A percentile compares a stretch with the other conserved stretches of the same genome.
phyloP scores from a whole-genome alignment of 1,284 basidiomycete genomes.

The Trichosporon sp. region DNA sequence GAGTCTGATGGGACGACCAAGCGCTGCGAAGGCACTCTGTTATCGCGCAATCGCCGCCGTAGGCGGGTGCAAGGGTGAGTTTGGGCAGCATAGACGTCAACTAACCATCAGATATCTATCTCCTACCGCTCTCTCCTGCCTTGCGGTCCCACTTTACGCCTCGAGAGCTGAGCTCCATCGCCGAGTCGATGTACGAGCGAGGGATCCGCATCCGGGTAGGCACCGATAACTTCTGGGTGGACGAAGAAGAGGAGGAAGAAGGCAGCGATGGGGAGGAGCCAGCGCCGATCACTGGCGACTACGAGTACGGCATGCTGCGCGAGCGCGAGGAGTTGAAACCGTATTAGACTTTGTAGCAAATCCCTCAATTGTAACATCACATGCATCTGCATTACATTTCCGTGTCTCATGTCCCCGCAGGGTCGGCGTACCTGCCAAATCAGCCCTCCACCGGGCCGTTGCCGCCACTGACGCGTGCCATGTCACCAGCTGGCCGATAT shows the following conservation, averaged over 20 bases:
- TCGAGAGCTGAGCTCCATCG: slow-evolving; percentile 69
- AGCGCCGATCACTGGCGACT: slow-evolving; percentile 30
- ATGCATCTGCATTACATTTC: slow-evolving; percentile 1
- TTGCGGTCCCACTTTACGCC: slow-evolving; percentile 69
- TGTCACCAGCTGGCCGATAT: not conserved
- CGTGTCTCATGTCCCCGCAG: not conserved
- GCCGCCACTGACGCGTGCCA: slow-evolving; percentile 17
- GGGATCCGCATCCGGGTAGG: slow-evolving; percentile 71
- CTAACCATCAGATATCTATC: slow-evolving; percentile 69
- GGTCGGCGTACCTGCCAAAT: not conserved
- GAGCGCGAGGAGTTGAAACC: slow-evolving; percentile 48
- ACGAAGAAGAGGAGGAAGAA: slow-evolving; percentile 46
- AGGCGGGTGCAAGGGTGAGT: slow-evolving; percentile 52
- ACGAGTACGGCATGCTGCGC: slow-evolving; percentile 48
- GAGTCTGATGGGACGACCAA: slow-evolving; percentile 64
- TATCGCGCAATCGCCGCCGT: slow-evolving; percentile 74
- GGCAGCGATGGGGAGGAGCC: slow-evolving; percentile 55
- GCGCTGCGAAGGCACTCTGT: slow-evolving; percentile 73
- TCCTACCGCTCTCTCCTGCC: slow-evolving; percentile 73
- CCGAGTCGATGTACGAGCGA: slow-evolving; percentile 78
- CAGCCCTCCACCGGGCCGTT: not conserved
- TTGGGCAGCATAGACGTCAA: not conserved
- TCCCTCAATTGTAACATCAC: slow-evolving; percentile 2
- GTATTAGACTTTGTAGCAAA: slow-evolving; percentile 35
- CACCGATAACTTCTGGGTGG: slow-evolving; percentile 64